Evolutionary conservation across 257 asterid species (phyloP).

Genomic region (Nicotiana paniculata): DNA sequence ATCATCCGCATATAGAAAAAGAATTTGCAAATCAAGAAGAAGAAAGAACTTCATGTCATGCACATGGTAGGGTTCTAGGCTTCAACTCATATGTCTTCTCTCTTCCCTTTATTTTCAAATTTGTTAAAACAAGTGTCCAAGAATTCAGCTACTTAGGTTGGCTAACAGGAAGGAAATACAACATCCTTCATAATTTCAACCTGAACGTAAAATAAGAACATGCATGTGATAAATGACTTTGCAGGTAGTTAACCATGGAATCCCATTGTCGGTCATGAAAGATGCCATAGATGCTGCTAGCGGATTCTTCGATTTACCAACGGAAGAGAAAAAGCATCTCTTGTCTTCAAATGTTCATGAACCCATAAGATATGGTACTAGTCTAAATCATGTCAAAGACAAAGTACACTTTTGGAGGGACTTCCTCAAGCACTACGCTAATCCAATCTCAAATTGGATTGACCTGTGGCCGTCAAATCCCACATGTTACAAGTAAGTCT

Average conservation of each 20-base stretch:
- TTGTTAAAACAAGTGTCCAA: not conserved
- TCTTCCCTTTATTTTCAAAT: not conserved
- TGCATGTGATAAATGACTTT: slow-evolving; percentile 10
- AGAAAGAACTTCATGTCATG: not conserved
- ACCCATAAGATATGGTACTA: slow-evolving; percentile 62
- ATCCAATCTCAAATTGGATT: slow-evolving; percentile 63
- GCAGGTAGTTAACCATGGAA: slow-evolving; percentile 66
- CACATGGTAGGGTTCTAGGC: not conserved
- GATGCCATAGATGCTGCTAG: slow-evolving; percentile 44
- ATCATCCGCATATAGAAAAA: not conserved
- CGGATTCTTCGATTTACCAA: slow-evolving; percentile 49
- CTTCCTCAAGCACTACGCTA: slow-evolving; percentile 58
- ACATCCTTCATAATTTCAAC: not conserved
- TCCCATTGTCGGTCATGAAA: slow-evolving; percentile 28
- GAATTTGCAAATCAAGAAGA: not conserved
- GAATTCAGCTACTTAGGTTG: not conserved
- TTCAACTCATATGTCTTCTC: not conserved
- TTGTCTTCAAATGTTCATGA: slow-evolving; percentile 39
- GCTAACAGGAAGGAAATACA: not conserved
- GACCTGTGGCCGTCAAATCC: slow-evolving; percentile 68
- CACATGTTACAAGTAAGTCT: slow-evolving; percentile 44
- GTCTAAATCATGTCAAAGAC: slow-evolving; percentile 46
- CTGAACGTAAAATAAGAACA: not conserved
- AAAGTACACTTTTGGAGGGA: slow-evolving; percentile 60
- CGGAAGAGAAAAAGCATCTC: slow-evolving; percentile 34